Base-by-base conservation (phyloP, 2,329 filamentous ascomycete species). In the Calycina marina region DNA sequence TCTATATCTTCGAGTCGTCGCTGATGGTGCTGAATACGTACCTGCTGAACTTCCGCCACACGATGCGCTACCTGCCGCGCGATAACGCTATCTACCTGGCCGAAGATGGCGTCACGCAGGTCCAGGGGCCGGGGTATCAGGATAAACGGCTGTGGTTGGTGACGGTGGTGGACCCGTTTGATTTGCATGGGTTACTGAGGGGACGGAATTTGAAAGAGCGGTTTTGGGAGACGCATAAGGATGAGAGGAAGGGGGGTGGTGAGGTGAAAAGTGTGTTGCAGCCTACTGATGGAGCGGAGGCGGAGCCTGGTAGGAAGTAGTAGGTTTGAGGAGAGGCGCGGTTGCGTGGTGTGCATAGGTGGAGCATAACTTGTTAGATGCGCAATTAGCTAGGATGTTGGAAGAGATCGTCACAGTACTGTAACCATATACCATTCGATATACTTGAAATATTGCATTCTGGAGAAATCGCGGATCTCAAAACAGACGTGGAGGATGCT, bases 1-100 rank as follows among this genome's bases (percentile, higher is more conserved):
- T 73, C 39, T 70, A 65, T 43, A 56, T 72, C 13, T 72, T 72
- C 36, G 69, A 74, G 51, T 63, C 58, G 2, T 40, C 46, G 0
- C 47, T 69, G 9, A 72, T 72, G 69, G 42, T 71, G 1, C 25
- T 43, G 27, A 72, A 72, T 41, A 55, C 56, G 6, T 48, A 56
- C 18, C 44, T 72, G 41, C 57, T 67, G 48, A 72, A 70, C 37
- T 24, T 57, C 3, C 52, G 61, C 4, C 63, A 72, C 39, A 67
- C 68, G 14, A 56, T 67, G 20, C 54, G 55, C 17, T 69, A 56
- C 42, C 49, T 73, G 12, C 69, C 69, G 0, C 44, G 52, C 36
- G 41, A 55, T 36, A 59, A 60, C 28, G 63, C 59, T 37, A 56
- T 65, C 4, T 70, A 69, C 42, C 56, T 73, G 3, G 56, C 57